Conservation (phyloP, 2,329 filamentous ascomycete genomes). For the Tolypocladium guangdongense region DNA sequence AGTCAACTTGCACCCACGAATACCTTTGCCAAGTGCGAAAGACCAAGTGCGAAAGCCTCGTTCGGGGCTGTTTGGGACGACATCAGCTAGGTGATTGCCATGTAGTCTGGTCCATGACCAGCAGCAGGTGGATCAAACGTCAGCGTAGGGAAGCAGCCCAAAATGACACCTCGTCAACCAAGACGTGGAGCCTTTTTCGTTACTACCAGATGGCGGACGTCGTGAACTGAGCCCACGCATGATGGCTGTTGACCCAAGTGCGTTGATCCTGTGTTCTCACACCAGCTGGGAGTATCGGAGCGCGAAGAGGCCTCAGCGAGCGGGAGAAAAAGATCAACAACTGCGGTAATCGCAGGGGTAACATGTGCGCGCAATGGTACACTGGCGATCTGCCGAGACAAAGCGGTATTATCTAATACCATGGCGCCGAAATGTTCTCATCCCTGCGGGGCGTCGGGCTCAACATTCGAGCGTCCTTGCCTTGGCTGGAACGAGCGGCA, state of each 20-base stretch:
- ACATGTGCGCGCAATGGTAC: neutral
- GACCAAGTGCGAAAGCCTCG: no score
- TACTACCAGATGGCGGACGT: neutral
- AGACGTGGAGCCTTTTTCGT: neutral
- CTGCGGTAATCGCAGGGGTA: neutral
- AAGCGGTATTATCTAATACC: neutral
- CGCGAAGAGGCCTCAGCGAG: neutral
- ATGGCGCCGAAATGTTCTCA: neutral
- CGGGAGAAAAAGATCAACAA: neutral
- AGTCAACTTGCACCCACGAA: no score
- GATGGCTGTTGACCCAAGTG: neutral
- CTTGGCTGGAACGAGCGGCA: constrained; percentile 1
- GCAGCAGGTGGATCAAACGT: neutral
- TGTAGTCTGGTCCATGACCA: no score
- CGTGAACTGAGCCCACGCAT: neutral
- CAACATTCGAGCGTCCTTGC: neutral
- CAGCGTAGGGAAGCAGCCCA: neutral
- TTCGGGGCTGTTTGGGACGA: no score
- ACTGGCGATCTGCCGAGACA: constrained; percentile 2
- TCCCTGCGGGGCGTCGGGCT: neutral
- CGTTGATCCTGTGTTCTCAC: neutral
- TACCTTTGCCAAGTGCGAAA: no score
- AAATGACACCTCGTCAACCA: neutral
- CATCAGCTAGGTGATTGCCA: no score
- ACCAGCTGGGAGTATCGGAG: neutral